Percentiles rank a stretch among this genome's conserved stretches.
Evolutionary conservation across 2,329 filamentous ascomycete species (phyloP).

Genomic region (Pseudocercospora pini-densiflorae): DNA sequence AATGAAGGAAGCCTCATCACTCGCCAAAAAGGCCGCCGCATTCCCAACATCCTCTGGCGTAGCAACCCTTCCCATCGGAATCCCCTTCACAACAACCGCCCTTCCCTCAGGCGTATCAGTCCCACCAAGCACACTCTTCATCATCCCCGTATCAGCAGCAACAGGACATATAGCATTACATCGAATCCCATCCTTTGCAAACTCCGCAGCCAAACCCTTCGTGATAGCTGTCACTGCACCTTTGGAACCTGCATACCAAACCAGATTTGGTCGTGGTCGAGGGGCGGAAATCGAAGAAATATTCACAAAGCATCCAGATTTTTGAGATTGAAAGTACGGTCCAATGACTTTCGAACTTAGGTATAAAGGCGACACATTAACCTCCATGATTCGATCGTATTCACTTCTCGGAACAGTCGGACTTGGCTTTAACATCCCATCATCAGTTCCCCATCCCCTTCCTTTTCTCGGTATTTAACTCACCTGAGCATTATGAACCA

Average conservation of each 20-base stretch:
- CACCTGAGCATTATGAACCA: conserved; percentile 28
- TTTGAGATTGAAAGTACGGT: conserved; percentile 38
- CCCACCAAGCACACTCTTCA: conserved; percentile 31
- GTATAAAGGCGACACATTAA: conserved; percentile 41
- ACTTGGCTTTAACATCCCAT: conserved; percentile 26
- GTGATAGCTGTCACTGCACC: conserved; percentile 34
- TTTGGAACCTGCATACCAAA: conserved; percentile 38
- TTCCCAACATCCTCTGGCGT: conserved; percentile 34
- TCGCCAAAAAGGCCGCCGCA: conserved; percentile 35
- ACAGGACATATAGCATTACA: conserved; percentile 37
- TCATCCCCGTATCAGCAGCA: conserved; percentile 37
- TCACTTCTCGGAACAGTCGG: conserved; percentile 36
- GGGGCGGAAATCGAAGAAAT: conserved; percentile 35
- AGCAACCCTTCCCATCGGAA: conserved; percentile 35
- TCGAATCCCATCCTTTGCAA: conserved; percentile 31
- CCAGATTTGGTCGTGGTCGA: conserved; percentile 34
- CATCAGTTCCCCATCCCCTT: background rate
- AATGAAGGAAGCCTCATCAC: conserved; percentile 36
- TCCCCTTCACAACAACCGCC: conserved; percentile 28
- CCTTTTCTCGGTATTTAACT: conserved; percentile 7
- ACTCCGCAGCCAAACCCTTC: conserved; percentile 36
- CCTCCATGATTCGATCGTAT: conserved; percentile 40
- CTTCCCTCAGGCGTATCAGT: conserved; percentile 24
- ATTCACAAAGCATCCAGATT: conserved; percentile 36
- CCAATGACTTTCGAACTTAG: conserved; percentile 35